Base-by-base conservation (phyloP, 805 yeast species). In the Zygosaccharomyces pseudorouxii region DNA sequence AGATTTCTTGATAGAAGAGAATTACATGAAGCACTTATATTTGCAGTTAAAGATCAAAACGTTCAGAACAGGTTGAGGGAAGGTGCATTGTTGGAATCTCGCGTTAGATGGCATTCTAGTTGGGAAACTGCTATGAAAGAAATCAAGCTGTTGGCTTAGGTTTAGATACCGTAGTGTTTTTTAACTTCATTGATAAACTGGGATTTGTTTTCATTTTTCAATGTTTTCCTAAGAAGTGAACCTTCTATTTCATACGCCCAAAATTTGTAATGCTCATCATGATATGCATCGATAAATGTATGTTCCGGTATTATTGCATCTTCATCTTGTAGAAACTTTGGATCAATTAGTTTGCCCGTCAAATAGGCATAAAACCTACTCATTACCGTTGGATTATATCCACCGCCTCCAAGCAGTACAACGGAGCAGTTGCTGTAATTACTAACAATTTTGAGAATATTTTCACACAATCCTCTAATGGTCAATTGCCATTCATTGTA, bases 71-170 rank as follows among this genome's bases (percentile, higher is more conserved):
- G 53, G 1, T 58, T 92, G 38, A 81, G 77, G 55, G 53, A 59
- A 8, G 96, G 96, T 11, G 98, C 97, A 0, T 14, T 82, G 43
- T 48, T 57, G n/a, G 96, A 90, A 67, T 80, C 95, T 45, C 52
- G 70, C 38, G 62, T 67, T 22, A 76, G 86, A 47, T 92, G 98
- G 98, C 78, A 80, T 38, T 68, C 73, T 10, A 86, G 83, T 60
- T 92, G 98, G 98, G 69, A 71, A 38, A 53, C 51, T 4, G 55
- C 63, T 5, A 60, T 66, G 63, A 45, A 53, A 47, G 54, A 57
- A 39, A 39, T 61, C 16, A 56, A 55, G 29, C 33, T 64, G 4
- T 47, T 60, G 28, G 53, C 45, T 47, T 53, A 22, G 5, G 33
- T 23, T 46, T 30, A 38, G 18, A 51, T 40, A 8, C 41, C 18